A percentile compares a stretch with the other conserved stretches of the same genome.
Evolutionary conservation across 345 rosid species (phyloP).

Genomic region (Hypericum perforatum): DNA sequence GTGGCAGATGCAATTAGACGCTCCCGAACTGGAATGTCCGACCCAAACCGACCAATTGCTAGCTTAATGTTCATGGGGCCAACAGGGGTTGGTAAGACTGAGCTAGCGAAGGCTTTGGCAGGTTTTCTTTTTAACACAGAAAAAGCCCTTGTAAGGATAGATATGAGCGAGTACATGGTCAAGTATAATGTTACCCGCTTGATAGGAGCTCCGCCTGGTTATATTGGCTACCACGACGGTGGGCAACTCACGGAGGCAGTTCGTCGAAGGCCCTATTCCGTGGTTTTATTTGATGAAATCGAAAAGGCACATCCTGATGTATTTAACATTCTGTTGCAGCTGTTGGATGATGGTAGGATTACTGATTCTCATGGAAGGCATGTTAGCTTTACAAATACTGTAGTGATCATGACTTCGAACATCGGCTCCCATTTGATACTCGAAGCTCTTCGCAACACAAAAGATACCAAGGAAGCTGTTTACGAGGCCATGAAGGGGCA

Average conservation of each 20-base stretch:
- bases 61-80: not conserved
- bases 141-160: no score
- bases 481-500: not conserved
- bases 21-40: not conserved
- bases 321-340: not conserved
- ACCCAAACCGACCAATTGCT: not conserved
- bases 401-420: not conserved
- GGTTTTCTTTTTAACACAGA: no score
- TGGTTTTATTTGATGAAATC: not conserved
- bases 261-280: not conserved
- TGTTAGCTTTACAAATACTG: not conserved
- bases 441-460: no score
- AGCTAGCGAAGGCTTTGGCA: no score
- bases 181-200: not conserved
- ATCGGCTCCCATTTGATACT: not conserved
- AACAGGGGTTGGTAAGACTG: not conserved
- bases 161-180: slow-evolving; percentile 5
- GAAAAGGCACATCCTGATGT: not conserved
- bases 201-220: slow-evolving; percentile 1
- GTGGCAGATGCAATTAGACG: not conserved
- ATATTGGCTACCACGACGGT: not conserved
- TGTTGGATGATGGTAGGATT: not conserved
- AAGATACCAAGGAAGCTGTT: not conserved
- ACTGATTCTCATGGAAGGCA: not conserved
- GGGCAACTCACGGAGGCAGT: not conserved